Evolutionary conservation across 202 grass and related monocot genomes (phyloP), one percentile per base, ranked within the genome.

Genomic region (Saccharum hybrid): DNA sequence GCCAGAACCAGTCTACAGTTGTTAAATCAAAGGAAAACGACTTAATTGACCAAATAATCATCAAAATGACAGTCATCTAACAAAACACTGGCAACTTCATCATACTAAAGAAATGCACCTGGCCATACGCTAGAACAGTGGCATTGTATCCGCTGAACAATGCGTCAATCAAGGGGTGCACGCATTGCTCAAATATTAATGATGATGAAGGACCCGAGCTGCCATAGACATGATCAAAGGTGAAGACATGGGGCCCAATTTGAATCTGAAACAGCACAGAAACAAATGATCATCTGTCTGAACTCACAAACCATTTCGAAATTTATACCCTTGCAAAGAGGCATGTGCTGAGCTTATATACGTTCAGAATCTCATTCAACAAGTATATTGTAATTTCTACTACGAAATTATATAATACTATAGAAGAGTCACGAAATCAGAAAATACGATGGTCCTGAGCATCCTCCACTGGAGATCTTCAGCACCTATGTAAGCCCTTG

Each of bases 111-210:
- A 71, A 19, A 54, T 34, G 36, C 65, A 99, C 96, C 93, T 99
- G 93, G 8, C 96, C 96, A 76, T 99, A 99, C 21, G 96, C 93
- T 66, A 99, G 84, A 18, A 99, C 91, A 74, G 96, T 99, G 28
- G 93, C 88, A 10, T 99, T 99, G 76, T 99, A 99, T 67, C 96
- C 96, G 13, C 23, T 70, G 72, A 99, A 96, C 49, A 99, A 74
- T 1, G 92, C 88, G 8, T 96, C 89, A 15, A 99, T 84, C 30
- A 99, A 82, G 2, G 93, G 96, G 37, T 82, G 10, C 83, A 93
- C 91, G 8, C 91, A 99, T 62, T 99, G 85, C 54, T 91, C 91
- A 61, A 99, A 99, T 71, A 96, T 87, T 52, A 80, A 73, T 12
- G 88, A 84, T 19, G 79, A 89, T 7, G 89, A 62, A 90, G 96